Evolutionary conservation across 208 protist species (phyloP), one percentile per base, ranked within the genome.

Genomic region (Vickermania ingenoplastis): DNA sequence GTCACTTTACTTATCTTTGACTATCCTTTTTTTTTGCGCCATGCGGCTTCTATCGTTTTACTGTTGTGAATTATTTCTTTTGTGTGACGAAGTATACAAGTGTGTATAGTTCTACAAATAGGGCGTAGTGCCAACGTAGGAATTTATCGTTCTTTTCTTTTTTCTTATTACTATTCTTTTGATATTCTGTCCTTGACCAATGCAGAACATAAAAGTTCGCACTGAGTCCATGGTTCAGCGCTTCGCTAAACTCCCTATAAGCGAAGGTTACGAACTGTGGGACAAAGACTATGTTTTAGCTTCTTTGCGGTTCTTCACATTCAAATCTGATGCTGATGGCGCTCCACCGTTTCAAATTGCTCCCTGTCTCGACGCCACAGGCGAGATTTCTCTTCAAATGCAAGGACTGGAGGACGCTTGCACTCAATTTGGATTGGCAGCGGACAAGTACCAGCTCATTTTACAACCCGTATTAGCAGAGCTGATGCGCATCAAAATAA

Each of bases 171-270:
- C 25, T 62, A 21, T 21, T 63, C 4, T 59, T 65, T 21, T 26
- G 4, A 41, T 62, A 62, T 61, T 65, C 4, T 22, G 36, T 45
- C 17, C 7, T 17, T 45, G 27, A n/a, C 54, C 22, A 31, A 90
- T 95, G 81, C 67, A 73, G 22, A 65, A 81, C 59, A 79, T 75
- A 13, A 83, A 85, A 51, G 71, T 75, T 26, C 83, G 89, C 31
- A 92, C 89, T 7, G 85, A 95, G 71, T 95, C 89, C 22, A 92
- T 87, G 61, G 84, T 86, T 26, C 81, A 93, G 66, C 76, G 86
- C 5, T 90, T 89, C 67, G 65, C 86, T 53, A 89, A 86, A 59
- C 91, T 88, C 57, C 73, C 83, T 7, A 89, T 95, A 49, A 78
- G 79, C 53, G 89, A 95, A 68, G 89, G 89, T 11, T 95, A 88